phyloP scores from a whole-genome alignment of 129 eudicot species.

The Deinandra increscens region DNA sequence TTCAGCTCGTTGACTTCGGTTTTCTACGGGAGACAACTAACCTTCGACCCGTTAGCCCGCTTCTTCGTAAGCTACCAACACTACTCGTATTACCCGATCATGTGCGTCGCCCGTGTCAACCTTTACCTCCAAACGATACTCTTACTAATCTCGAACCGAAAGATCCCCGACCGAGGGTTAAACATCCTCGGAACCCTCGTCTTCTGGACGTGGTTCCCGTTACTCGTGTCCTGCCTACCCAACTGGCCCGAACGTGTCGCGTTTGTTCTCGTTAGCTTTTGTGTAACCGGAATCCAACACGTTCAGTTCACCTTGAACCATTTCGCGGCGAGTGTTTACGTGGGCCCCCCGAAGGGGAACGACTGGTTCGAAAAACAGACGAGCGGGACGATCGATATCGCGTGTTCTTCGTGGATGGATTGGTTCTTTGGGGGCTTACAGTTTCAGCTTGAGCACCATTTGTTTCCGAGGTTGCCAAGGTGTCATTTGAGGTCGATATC shows the following conservation, averaged over 20 bases:
- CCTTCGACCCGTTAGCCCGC: conserved; percentile 56
- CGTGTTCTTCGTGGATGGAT: conserved; percentile 74
- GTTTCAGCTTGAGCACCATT: conserved; percentile 89
- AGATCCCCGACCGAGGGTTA: conserved; percentile 56
- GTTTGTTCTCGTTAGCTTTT: conserved; percentile 70
- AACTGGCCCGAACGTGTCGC: conserved; percentile 74
- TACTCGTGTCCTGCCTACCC: conserved; percentile 75
- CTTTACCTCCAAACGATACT: conserved; percentile 76
- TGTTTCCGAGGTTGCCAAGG: conserved; percentile 91
- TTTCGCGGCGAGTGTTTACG: conserved; percentile 72
- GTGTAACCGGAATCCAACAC: conserved; percentile 68
- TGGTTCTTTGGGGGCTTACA: conserved; percentile 94
- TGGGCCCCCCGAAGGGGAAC: conserved; percentile 75
- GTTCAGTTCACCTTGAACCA: conserved; percentile 83
- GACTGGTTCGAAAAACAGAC: conserved; percentile 97
- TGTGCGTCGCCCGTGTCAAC: conserved; percentile 79
- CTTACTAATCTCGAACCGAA: conserved; percentile 61
- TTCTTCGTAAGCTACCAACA: conserved; percentile 86
- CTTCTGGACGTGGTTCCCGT: conserved; percentile 94
- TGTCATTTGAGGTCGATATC: conserved; percentile 77
- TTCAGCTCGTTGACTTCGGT: conserved; percentile 54
- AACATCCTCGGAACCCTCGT: conserved; percentile 75
- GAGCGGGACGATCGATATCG: conserved; percentile 74
- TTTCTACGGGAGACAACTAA: conserved; percentile 64
- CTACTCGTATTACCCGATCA: conserved; percentile 67